Evolutionary conservation across 2,329 filamentous ascomycete species (phyloP), one percentile per base, ranked within the genome.

Genomic region (Xylariaceae sp.): DNA sequence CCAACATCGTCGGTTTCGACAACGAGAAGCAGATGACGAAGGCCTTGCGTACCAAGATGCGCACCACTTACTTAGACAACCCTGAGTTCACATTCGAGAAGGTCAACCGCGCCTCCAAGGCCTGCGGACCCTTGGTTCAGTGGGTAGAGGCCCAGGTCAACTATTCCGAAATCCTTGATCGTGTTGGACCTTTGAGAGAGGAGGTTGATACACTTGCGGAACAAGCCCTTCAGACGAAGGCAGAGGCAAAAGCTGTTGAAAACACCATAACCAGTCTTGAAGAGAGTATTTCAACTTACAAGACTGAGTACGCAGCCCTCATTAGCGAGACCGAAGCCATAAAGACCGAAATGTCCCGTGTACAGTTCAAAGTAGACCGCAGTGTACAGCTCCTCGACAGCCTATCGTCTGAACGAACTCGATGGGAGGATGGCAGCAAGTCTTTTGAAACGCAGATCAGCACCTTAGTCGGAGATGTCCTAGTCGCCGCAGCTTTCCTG

Each of bases 361-460:
- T 98, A 7, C 87, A 98, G 65, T 95, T 90, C 73, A 98, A 98
- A 77, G 93, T 98, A 42, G 89, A 97, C 63, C 85, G 93, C 61
- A 97, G 91, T 70, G 88, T 96, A 48, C 85, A 89, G 58, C 76
- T 98, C 36, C 82, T 98, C 16, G 91, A 96, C 66, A 96, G 90
- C 66, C 73, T 98, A 52, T 94, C 93, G 8, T 96, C 91, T 4
- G 93, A 98, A 69, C 81, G 91, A 64, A 80, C 78, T 30, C 84
- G 93, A 59, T 98, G 93, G 93, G 93, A 98, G 60, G 88, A 91
- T 58, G 90, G 90, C 54, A 98, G 93, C 77, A 95, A 86, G 68
- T 96, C 91, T 0, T 98, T 98, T 63, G 91, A 97, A 65, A 95
- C 90, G 2, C 93, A 98, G 63, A 97, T 98, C 62, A 87, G 87